Conservation (phyloP, 306 rosid genomes). For the Cyclanthera cordifolia region DNA sequence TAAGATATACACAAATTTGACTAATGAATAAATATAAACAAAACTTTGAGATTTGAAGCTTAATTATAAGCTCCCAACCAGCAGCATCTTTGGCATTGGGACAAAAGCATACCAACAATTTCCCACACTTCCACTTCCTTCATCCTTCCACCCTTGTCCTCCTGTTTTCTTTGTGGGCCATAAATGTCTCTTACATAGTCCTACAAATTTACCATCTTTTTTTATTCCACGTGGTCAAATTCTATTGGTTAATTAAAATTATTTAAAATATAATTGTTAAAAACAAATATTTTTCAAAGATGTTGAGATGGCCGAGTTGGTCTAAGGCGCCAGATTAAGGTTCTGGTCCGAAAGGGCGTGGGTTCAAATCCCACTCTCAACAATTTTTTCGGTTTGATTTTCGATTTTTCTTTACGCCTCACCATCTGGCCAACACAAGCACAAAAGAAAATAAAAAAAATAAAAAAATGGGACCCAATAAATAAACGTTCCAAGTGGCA, state of each 20-base stretch:
- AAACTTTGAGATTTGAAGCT: slow-evolving; percentile 12
- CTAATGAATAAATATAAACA: too few relatives aligned
- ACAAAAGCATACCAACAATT: slow-evolving; percentile 27
- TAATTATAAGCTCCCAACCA: background rate
- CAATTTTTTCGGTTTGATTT: too few relatives aligned
- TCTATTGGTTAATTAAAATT: background rate
- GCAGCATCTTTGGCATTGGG: background rate
- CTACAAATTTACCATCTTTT: background rate
- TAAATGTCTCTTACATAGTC: background rate
- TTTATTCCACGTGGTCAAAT: background rate
- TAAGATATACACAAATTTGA: too few relatives aligned
- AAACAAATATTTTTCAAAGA: background rate
- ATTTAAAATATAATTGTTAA: too few relatives aligned
- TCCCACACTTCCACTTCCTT: background rate
- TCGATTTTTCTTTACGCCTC: too few relatives aligned
- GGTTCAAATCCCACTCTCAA: slow-evolving; percentile 74
- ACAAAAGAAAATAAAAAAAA: too few relatives aligned
- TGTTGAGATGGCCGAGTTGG: slow-evolving; percentile 39
- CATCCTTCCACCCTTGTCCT: slow-evolving; percentile 8
- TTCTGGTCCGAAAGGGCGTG: slow-evolving; percentile 34
- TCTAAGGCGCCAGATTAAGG: too few relatives aligned
- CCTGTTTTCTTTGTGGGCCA: slow-evolving; percentile 14
- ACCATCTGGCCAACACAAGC: too few relatives aligned
- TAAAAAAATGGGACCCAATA: slow-evolving; percentile 18
- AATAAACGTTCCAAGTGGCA: slow-evolving; percentile 24